Evolutionary conservation across 768 basidiomycete species (phyloP).

Genomic region (Lactarius sanguifluus): DNA sequence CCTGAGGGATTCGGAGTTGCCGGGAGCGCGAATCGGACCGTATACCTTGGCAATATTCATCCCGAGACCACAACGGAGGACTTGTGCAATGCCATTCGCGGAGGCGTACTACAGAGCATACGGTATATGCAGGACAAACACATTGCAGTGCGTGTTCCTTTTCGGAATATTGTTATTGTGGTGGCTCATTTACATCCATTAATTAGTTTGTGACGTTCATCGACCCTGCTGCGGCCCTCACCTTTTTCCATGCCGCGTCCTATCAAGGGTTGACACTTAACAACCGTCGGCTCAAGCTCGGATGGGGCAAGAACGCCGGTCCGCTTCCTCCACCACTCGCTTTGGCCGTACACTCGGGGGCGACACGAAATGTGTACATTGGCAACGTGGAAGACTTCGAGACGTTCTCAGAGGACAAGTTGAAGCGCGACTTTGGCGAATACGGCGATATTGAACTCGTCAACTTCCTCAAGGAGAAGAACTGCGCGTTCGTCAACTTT

Average conservation of each 20-base stretch:
- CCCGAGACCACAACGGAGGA: constrained; percentile 95
- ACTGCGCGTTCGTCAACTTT: constrained; percentile 95
- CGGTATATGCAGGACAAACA: constrained; percentile 97
- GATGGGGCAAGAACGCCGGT: constrained; percentile 97
- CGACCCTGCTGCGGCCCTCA: constrained; percentile 88
- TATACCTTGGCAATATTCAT: constrained; percentile 95
- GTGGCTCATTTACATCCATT: constrained; percentile 19
- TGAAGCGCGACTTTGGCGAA: constrained; percentile 92
- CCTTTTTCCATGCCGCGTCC: constrained; percentile 91
- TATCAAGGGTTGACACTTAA: constrained; percentile 89
- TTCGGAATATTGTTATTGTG: background rate
- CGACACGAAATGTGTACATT: constrained; percentile 95
- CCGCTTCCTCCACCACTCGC: constrained; percentile 81
- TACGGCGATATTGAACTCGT: constrained; percentile 97
- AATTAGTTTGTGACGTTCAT: constrained; percentile 92
- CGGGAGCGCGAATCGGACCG: constrained; percentile 82
- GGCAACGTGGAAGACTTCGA: constrained; percentile 97
- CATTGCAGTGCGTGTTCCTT: constrained; percentile 69
- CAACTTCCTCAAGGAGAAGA: constrained; percentile 95
- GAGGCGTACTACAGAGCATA: constrained; percentile 95
- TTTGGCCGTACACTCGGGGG: constrained; percentile 87
- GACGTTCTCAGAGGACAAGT: constrained; percentile 81
- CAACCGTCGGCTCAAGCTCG: constrained; percentile 92
- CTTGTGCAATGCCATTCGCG: constrained; percentile 92
- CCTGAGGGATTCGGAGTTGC: constrained; percentile 41